phyloP scores from a whole-genome alignment of 2,329 filamentous ascomycete species.

The Lachnellula hyalina region DNA sequence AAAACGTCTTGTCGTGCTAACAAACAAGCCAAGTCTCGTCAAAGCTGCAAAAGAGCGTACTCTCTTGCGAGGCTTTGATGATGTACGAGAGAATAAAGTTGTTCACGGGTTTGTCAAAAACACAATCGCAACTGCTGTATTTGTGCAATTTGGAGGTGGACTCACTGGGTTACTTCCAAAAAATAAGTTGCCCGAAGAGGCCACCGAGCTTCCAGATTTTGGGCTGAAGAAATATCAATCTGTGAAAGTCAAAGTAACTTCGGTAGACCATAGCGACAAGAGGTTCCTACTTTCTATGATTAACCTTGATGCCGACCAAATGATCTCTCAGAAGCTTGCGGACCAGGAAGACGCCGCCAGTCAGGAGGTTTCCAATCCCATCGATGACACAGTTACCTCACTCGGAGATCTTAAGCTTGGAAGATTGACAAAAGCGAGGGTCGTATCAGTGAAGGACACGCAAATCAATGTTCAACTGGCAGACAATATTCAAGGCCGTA shows the following conservation, averaged over 20 bases:
- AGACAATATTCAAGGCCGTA: slow-evolving; percentile 84
- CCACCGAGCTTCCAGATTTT: slow-evolving; percentile 64
- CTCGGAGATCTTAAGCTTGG: slow-evolving; percentile 72
- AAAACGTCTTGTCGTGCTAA: slow-evolving; percentile 69
- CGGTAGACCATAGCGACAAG: slow-evolving; percentile 63
- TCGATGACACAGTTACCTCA: slow-evolving; percentile 59
- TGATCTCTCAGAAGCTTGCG: slow-evolving; percentile 33
- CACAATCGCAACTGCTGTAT: slow-evolving; percentile 73
- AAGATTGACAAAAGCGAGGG: slow-evolving; percentile 66
- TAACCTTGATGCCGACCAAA: slow-evolving; percentile 45
- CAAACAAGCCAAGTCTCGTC: slow-evolving; percentile 77
- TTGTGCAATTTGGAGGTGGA: slow-evolving; percentile 79
- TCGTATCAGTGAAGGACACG: slow-evolving; percentile 82
- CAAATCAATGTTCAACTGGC: slow-evolving; percentile 88
- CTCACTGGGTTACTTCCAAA: slow-evolving; percentile 77
- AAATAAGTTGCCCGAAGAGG: slow-evolving; percentile 67
- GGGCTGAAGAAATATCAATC: slow-evolving; percentile 74
- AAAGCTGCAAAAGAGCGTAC: slow-evolving; percentile 67
- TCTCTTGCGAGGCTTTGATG: slow-evolving; percentile 66
- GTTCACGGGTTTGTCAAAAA: slow-evolving; percentile 80
- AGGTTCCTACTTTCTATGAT: slow-evolving; percentile 63
- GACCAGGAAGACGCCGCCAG: slow-evolving; percentile 29
- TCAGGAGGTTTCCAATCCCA: slow-evolving; percentile 48
- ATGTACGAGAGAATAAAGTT: slow-evolving; percentile 62
- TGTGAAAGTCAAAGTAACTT: slow-evolving; percentile 65